Conservation (phyloP, 805 yeast species). For the Brettanomyces naardenensis region DNA sequence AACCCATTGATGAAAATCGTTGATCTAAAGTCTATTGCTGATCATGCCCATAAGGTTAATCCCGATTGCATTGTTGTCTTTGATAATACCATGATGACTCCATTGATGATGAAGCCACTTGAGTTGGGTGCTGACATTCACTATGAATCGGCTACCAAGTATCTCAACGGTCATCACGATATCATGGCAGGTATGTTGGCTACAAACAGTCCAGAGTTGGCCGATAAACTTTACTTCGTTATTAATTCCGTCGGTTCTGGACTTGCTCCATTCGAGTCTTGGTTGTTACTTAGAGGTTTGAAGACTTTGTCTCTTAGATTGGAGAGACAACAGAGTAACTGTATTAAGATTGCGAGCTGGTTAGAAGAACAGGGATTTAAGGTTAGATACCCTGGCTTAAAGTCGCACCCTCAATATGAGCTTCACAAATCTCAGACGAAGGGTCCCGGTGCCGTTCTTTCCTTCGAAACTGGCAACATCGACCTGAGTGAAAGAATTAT, state of each 20-base stretch:
- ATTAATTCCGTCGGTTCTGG: slow-evolving; percentile 91
- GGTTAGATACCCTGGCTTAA: slow-evolving; percentile 82
- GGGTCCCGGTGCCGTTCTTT: slow-evolving; percentile 86
- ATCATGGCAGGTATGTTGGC: slow-evolving; percentile 94
- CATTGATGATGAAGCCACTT: slow-evolving; percentile 75
- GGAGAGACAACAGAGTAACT: slow-evolving; percentile 82
- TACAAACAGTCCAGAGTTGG: slow-evolving; percentile 52
- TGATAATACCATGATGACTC: slow-evolving; percentile 97
- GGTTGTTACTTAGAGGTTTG: slow-evolving; percentile 83
- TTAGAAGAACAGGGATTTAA: slow-evolving; percentile 59
- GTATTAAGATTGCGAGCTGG: slow-evolving; percentile 67
- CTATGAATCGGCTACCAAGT: slow-evolving; percentile 91
- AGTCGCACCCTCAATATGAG: slow-evolving; percentile 73
- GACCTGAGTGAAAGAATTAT: slow-evolving; percentile 62
- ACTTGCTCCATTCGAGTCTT: slow-evolving; percentile 84
- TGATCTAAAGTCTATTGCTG: slow-evolving; percentile 63
- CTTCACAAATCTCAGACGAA: slow-evolving; percentile 68
- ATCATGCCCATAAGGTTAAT: slow-evolving; percentile 55
- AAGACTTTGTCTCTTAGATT: slow-evolving; percentile 81
- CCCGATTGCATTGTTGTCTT: slow-evolving; percentile 72
- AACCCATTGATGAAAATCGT: slow-evolving; percentile 87
- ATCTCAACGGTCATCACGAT: slow-evolving; percentile 91
- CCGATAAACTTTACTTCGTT: slow-evolving; percentile 62
- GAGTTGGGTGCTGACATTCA: slow-evolving; percentile 86
- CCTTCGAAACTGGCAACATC: slow-evolving; percentile 80